These are phyloP conservation scores for Whalleya microplaca DNA, from an alignment of 2,329 filamentous ascomycete genomes.

Conservation along the genomic window DNA sequence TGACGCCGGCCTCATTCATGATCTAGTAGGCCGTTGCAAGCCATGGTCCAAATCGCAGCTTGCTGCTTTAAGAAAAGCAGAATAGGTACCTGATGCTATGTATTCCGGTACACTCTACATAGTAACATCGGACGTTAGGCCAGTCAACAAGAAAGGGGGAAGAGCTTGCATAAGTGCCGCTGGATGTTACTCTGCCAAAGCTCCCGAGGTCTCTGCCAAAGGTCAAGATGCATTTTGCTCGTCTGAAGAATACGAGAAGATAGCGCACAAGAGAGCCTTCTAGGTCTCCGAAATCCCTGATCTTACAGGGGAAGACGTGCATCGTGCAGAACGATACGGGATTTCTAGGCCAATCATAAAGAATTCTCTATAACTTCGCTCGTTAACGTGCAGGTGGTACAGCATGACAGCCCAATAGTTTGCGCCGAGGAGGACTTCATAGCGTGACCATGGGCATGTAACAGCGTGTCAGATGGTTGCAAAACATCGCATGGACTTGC, in stretches of 20 bases:
- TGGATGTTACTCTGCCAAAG: no score
- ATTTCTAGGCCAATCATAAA: neutral
- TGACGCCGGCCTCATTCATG: neutral
- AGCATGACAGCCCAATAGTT: neutral
- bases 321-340: neutral
- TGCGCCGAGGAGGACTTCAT: no score
- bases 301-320: neutral
- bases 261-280: neutral
- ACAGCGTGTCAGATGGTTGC: neutral
- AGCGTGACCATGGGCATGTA: neutral
- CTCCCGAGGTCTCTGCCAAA: no score
- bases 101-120: no score
- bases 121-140: slow-evolving; percentile 3
- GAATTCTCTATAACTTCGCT: neutral
- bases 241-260: neutral
- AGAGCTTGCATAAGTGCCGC: slow-evolving; percentile 6
- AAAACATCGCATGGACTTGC: slow-evolving; percentile 1
- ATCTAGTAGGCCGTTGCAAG: neutral
- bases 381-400: neutral
- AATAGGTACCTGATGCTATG: neutral
- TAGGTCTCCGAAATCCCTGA: neutral
- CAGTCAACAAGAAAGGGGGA: no score
- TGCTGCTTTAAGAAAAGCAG: neutral
- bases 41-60: slow-evolving; percentile 14
- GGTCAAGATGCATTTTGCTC: no score